phyloP scores from a whole-genome alignment of 129 eudicot genomes.

The Chrysanthemum seticuspe region DNA sequence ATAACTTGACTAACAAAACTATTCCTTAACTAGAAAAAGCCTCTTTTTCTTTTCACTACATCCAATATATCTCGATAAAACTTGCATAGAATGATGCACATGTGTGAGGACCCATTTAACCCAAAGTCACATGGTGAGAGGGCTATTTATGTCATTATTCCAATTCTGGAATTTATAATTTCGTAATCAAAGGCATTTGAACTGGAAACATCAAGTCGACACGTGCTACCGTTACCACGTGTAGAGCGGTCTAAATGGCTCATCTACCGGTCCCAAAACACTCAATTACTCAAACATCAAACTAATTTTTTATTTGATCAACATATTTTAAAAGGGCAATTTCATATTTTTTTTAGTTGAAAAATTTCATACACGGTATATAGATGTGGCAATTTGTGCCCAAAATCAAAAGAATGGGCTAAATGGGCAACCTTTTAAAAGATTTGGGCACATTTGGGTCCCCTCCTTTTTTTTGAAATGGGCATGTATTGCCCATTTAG shows the following conservation, averaged over 20 bases:
- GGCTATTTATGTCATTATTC: slow-evolving; percentile 5
- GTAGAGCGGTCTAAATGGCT: slow-evolving; percentile 33
- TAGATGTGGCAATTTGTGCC: no score
- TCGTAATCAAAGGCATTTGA: not conserved
- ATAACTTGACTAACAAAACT: not conserved
- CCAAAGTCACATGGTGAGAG: slow-evolving; percentile 2
- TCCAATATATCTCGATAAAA: not conserved
- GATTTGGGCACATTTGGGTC: no score
- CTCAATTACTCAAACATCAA: not conserved
- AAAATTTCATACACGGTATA: no score
- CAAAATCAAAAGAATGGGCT: no score
- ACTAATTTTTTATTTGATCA: not conserved
- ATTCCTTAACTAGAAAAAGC: not conserved
- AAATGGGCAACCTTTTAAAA: no score
- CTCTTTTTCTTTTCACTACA: not conserved
- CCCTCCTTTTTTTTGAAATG: no score
- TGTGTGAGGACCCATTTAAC: not conserved
- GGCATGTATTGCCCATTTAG: no score
- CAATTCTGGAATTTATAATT: not conserved
- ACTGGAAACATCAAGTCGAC: slow-evolving; percentile 18
- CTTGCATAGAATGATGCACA: not conserved
- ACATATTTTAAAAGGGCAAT: not conserved
- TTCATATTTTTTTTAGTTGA: no score
- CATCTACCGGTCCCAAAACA: slow-evolving; percentile 24
- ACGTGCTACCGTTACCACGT: slow-evolving; percentile 29